A percentile compares a stretch with the other conserved stretches of the same genome.
Conservation (phyloP, 768 basidiomycete genomes). For the Naganishia vaughanmartiniae region DNA sequence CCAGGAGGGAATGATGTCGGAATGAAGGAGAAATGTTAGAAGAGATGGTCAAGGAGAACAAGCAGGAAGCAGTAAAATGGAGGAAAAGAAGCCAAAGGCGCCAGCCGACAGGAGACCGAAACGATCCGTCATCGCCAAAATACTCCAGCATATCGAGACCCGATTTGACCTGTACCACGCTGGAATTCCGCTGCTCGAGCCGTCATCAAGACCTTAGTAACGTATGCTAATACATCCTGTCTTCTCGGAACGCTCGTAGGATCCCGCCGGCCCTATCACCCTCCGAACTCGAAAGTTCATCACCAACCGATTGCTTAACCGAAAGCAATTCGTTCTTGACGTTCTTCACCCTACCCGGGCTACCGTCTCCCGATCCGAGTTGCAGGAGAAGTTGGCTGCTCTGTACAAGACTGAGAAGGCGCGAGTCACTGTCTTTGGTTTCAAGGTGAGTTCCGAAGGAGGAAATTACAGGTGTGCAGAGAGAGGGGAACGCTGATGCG, state of each 20-base stretch:
- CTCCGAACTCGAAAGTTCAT: constrained; percentile 99
- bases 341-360: constrained; percentile 79
- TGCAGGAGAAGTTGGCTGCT: constrained; percentile 84
- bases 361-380: constrained; percentile 87
- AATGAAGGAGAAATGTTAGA: not conserved
- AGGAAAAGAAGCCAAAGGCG: not conserved
- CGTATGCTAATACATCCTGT: not conserved
- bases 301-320: constrained; percentile 93
- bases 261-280: constrained; percentile 70
- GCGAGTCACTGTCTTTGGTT: constrained; percentile 89
- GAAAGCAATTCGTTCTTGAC: constrained; percentile 86
- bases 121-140: no score
- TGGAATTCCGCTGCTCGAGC: not conserved
- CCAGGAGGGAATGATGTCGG: not conserved
- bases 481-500: not conserved
- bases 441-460: constrained; percentile 51
- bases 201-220: not conserved
- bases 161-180: not conserved
- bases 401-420: constrained; percentile 90
- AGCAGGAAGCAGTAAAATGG: not conserved
- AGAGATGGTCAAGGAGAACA: not conserved
- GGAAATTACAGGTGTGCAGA: not conserved
- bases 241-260: constrained; percentile 30
- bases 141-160: no score
- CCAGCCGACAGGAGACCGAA: not conserved